Base-by-base conservation (phyloP, 441 rosid species). In the Hypseocharis bilobata region DNA sequence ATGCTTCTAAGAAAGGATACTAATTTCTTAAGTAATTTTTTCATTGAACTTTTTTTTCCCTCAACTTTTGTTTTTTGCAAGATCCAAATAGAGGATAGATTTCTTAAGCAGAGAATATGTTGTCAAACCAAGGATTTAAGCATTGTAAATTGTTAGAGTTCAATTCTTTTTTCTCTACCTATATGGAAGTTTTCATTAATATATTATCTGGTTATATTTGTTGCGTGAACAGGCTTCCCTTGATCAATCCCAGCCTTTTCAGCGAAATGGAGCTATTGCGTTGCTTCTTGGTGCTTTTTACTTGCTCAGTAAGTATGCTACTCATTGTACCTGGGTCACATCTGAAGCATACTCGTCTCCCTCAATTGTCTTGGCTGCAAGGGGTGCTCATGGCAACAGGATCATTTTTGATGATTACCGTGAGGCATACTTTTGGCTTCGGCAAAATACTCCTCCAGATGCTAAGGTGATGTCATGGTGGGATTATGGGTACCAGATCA, bases 391-490 rank as follows among this genome's bases (percentile, higher is more conserved):
- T 77, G 99, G 99, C 14, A 82, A 82, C 75, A 86, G 96, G 78
- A 89, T 93, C 57, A 88, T 93, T 74, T 93, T 93, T 77, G 97
- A 93, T 80, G 99, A 93, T 78, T 93, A 93, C 70, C 99, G 96
- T 10, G 99, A 93, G 77, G 96, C 99, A 25, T 93, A 93, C 80
- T 93, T 82, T 79, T 93, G 99, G 99, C 95, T 93, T 70, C 86
- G 88, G 38, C 97, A 91, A 71, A 93, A 93, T 76, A 93, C 99
- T 60, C 96, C 99, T 49, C 82, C 78, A n/a, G 95, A 93, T 83
- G 99, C 99, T 58, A 93, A 93, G 84, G 81, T 93, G 77, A 93
- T 93, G 99, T 93, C 99, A 20, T 88, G 99, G 98, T 92, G 98
- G 98, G 98, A 92, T 84, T 92, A 92, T 71, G 98, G 98, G 67